Evolutionary conservation across 352 stramenopile genomes (phyloP), one percentile per base, ranked within the genome.

Genomic region (Phytopythium sindhum): DNA sequence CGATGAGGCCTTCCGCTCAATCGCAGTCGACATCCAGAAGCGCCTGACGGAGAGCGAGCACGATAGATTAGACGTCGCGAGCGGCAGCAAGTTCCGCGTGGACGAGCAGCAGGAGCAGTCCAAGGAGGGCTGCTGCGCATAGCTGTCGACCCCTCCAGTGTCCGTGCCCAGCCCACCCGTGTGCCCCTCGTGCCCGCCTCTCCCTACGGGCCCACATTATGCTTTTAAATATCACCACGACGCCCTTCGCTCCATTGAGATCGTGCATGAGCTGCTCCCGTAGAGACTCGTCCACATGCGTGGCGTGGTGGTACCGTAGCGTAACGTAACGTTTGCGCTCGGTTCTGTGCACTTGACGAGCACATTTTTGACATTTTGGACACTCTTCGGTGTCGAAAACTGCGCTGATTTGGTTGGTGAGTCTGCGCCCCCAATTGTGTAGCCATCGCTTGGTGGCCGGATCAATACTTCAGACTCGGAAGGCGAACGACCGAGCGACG

Each of bases 1-100:
- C 55, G 90, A 98, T 39, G 84, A 89, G 28, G 87, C 87, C 37
- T 96, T 96, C 70, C 86, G 83, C 53, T 91, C 84, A 29, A 94
- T 96, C 68, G 87, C 87, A n/a, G 80, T 94, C 60, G 85, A 96
- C 64, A 89, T 96, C 69, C 87, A 96, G 78, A 93, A 93, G 77
- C 85, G 86, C 29, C 72, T 96, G 37, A 81, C 84, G 9, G 87
- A 95, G 67, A 91, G 81, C 66, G 87, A 95, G 57, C 84, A 93
- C 77, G 87, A 93, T 80, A 79, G 87, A 84, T 88, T 94, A 91
- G 87, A 95, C 59, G 85, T 94, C 53, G 87, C 87, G 37, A 95
- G 90, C 67, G 80, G 80, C 68, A 90, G 72, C 72, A 91, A 90
- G 67, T 93, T 95, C 64, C 85, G 84, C 57, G 82, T 95, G 51